phyloP scores from a whole-genome alignment of 2,329 filamentous ascomycete genomes.

The Gnomoniopsis sp. region DNA sequence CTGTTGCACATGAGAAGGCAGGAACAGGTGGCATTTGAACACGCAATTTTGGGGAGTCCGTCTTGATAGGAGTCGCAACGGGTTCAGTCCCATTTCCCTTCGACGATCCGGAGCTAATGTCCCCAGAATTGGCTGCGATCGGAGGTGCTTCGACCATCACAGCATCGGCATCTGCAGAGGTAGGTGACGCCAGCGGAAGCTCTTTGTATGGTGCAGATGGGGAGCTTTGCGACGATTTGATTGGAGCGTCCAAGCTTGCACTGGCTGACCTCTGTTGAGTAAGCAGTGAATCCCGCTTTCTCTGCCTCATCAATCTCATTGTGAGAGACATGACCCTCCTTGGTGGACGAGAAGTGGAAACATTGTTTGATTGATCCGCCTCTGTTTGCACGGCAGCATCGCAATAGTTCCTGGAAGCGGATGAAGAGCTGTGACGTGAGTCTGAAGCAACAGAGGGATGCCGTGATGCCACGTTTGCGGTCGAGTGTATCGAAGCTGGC shows the following conservation, averaged over 20 bases:
- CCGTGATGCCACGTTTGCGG: constrained; percentile 26
- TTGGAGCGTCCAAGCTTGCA: constrained; percentile 36
- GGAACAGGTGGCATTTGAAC: constrained; percentile 58
- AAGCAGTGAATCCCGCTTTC: constrained; percentile 22
- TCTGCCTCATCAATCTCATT: constrained; percentile 37
- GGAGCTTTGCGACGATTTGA: constrained; percentile 25
- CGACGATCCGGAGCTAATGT: constrained; percentile 2
- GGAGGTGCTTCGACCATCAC: constrained; percentile 33
- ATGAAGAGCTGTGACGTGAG: constrained; percentile 37
- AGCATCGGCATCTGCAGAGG: constrained; percentile 20
- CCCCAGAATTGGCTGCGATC: constrained; percentile 23
- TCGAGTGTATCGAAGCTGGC: constrained; percentile 29
- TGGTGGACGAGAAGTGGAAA: constrained; percentile 33
- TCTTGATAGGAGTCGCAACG: constrained; percentile 25
- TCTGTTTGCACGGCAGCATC: constrained; percentile 55
- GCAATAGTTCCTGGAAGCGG: constrained; percentile 41
- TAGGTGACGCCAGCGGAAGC: constrained; percentile 7
- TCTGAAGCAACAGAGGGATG: constrained; percentile 27
- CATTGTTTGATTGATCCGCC: constrained; percentile 43
- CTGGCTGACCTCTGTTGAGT: constrained; percentile 28
- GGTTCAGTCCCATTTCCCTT: constrained; percentile 10
- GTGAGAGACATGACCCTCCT: constrained; percentile 49
- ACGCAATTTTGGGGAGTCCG: constrained; percentile 42
- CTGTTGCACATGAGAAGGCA: constrained; percentile 39
- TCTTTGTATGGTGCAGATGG: constrained; percentile 9